These are phyloP conservation scores for Nigrospora sphaerica DNA, from an alignment of 2,329 filamentous ascomycete species.

Conservation along the genomic window DNA sequence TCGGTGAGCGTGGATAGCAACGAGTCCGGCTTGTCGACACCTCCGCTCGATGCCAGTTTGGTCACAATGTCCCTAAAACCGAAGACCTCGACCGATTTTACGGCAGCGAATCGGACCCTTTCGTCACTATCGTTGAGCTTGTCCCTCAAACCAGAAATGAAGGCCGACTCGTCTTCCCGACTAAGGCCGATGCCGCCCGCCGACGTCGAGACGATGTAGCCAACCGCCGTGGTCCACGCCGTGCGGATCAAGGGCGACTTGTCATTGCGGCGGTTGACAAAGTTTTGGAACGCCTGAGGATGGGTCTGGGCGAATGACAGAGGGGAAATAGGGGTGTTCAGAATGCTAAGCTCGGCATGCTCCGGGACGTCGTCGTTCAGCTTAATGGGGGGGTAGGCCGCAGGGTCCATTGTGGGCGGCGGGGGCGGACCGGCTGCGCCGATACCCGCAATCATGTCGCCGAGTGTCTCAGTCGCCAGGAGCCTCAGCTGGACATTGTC, in stretches of 20 bases:
- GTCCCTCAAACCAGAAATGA: conserved; percentile 69
- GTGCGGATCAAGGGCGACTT: conserved; percentile 76
- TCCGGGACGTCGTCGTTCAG: conserved; percentile 50
- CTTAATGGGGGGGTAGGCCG: conserved; percentile 73
- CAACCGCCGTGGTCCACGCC: conserved; percentile 78
- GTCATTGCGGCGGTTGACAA: conserved; percentile 79
- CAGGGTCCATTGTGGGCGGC: conserved; percentile 65
- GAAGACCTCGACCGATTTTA: conserved; percentile 76
- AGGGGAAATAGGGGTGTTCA: conserved; percentile 78
- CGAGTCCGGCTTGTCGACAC: conserved; percentile 68
- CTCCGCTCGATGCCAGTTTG: conserved; percentile 72
- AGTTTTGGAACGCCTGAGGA: conserved; percentile 70
- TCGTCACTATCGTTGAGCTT: conserved; percentile 87
- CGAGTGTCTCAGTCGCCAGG: conserved; percentile 87
- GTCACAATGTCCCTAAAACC: conserved; percentile 72
- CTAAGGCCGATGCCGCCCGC: conserved; percentile 85
- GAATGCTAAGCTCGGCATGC: conserved; percentile 48
- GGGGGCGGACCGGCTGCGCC: conserved; percentile 83
- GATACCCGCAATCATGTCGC: conserved; percentile 90
- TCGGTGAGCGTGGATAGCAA: conserved; percentile 78
- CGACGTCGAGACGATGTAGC: conserved; percentile 83
- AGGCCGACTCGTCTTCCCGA: conserved; percentile 68
- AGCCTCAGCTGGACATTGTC: conserved; percentile 83
- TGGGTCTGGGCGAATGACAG: conserved; percentile 86
- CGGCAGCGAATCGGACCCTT: conserved; percentile 81